Percentiles rank a stretch among this genome's conserved stretches.
Conservation (phyloP, 2,329 filamentous ascomycete genomes). For the Penicillium verrucosum region DNA sequence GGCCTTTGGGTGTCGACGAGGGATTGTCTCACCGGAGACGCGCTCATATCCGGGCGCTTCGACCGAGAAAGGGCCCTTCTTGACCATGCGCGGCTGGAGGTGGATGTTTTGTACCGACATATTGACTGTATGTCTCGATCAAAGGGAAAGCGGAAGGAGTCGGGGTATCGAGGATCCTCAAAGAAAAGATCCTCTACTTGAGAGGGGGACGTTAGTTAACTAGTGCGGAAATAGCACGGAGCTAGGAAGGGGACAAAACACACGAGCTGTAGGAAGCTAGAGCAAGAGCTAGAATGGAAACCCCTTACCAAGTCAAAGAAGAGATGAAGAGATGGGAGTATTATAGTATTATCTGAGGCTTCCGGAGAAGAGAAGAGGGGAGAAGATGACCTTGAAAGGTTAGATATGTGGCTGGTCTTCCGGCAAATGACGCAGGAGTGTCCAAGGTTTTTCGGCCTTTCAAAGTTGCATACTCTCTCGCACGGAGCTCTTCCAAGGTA, state of each 20-base stretch:
- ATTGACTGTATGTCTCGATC: slow-evolving; percentile 17
- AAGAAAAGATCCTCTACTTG: slow-evolving; percentile 14
- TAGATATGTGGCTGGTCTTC: slow-evolving; percentile 16
- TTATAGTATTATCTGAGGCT: neutral
- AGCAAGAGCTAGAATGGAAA: neutral
- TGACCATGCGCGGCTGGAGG: slow-evolving; percentile 53
- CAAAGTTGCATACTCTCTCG: neutral
- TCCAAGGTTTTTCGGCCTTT: neutral
- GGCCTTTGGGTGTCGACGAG: slow-evolving; percentile 68
- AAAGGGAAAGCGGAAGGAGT: neutral
- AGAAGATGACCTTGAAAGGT: slow-evolving; percentile 1
- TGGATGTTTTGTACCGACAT: slow-evolving; percentile 34
- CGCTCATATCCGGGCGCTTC: slow-evolving; percentile 67
- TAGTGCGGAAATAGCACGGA: slow-evolving; percentile 2
- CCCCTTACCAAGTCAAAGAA: slow-evolving; percentile 6
- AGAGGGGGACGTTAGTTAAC: slow-evolving; percentile 9
- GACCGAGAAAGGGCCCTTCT: slow-evolving; percentile 71
- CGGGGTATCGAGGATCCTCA: slow-evolving; percentile 1
- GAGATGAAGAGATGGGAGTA: neutral
- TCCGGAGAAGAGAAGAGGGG: slow-evolving; percentile 1
- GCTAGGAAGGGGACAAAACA: neutral
- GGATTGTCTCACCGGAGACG: slow-evolving; percentile 77
- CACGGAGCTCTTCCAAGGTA: neutral
- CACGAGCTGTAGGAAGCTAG: neutral
- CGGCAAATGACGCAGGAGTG: slow-evolving; percentile 4